phyloP scores from a whole-genome alignment of 441 rosid genomes.

The Pelargonium fulgidum region DNA sequence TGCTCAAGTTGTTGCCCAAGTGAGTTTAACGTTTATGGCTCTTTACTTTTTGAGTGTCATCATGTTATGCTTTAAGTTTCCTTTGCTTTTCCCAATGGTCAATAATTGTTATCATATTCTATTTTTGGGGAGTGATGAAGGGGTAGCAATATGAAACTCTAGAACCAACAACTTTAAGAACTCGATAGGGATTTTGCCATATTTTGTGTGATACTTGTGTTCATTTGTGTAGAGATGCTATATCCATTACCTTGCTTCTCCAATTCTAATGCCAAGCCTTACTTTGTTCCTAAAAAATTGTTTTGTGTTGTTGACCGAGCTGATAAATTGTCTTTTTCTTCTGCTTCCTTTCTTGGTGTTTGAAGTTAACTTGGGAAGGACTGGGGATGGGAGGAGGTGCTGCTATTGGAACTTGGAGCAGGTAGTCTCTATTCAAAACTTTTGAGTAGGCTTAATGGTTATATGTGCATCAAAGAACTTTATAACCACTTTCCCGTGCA shows the following conservation, averaged over 20 bases:
- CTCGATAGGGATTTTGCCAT: background rate
- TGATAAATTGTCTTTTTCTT: slow-evolving; percentile 9
- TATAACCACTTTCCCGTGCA: background rate
- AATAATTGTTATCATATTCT: background rate
- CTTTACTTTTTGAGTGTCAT: slow-evolving; percentile 12
- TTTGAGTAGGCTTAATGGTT: background rate
- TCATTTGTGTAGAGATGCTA: background rate
- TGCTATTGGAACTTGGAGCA: slow-evolving; percentile 69
- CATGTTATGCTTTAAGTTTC: background rate
- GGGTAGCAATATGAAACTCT: background rate
- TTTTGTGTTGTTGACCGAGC: background rate
- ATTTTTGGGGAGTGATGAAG: background rate
- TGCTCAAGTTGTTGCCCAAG: slow-evolving; percentile 75
- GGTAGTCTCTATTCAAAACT: slow-evolving; percentile 33
- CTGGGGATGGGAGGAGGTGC: slow-evolving; percentile 75
- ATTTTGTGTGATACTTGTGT: background rate
- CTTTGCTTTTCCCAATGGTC: slow-evolving; percentile 3
- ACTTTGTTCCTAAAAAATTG: background rate
- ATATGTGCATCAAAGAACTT: too few species aligned
- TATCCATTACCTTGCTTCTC: background rate
- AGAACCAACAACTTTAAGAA: background rate
- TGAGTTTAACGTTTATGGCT: slow-evolving; percentile 29
- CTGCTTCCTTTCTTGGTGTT: slow-evolving; percentile 12
- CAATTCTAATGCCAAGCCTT: background rate
- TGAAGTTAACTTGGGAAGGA: slow-evolving; percentile 83